Evolutionary conservation across 2,329 filamentous ascomycete species (phyloP), one percentile per base, ranked within the genome.

Genomic region (Claviceps maximensis): DNA sequence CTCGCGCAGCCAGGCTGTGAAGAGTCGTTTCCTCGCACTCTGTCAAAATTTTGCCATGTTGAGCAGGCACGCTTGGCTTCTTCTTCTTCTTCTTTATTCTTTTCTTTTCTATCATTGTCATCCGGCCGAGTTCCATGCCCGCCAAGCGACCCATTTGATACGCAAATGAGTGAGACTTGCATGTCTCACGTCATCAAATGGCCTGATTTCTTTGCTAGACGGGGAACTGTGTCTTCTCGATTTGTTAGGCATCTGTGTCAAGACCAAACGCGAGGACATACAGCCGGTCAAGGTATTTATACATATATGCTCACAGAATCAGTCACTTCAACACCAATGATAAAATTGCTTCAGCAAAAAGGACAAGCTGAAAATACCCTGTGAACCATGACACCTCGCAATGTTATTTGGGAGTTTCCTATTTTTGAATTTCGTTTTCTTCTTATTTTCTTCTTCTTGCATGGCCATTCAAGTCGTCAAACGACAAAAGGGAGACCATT

Each of bases 131-230:
- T 21, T 21, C 4, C 40, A n/a, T 10, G 25, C 17, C 17, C 17
- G 46, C 46, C 21, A 36, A 33, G 27, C 8, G 45, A 3, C 19
- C n/a, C 36, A 13, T 33, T 33, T 10, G 36, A 21, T 10, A 10
- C 29, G 44, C 25, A 44, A 45, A 29, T n/a, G 19, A 45, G 49
- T 45, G 40, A 51, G 41, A 46, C 29, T 25, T 45, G 21, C 49
- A 51, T 51, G 42, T 51, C 49, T 51, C 50, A 51, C 31, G 50
- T 47, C 42, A 51, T 51, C 31, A 31, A 40, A 46, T 40, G 50
- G 49, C 8, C 40, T 46, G 41, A 51, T 51, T n/a, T 19, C 8
- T 19, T 9, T 33, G 19, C 40, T 27, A 7, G 9, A 31, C 9
- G 25, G 27, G 12, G 13, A 44, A 10, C 19, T 9, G 12, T 17